Evolutionary conservation across 768 basidiomycete genomes (phyloP), one percentile per base, ranked within the genome.

Genomic region (Leccinum obscurum): DNA sequence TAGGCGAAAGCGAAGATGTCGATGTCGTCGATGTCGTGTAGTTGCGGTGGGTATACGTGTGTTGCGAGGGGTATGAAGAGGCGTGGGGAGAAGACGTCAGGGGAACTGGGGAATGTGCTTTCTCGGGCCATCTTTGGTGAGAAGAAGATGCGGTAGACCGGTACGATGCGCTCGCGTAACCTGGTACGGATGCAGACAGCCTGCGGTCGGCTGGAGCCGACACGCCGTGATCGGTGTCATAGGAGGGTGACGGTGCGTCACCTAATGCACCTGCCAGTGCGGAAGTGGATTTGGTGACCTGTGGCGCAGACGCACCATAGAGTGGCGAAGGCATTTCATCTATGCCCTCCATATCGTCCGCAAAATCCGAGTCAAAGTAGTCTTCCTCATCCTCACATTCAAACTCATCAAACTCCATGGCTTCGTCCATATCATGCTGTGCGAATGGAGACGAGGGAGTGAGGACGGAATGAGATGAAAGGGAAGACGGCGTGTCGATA

Each of bases 301-400:
- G 69, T 4, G 67, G 67, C 17, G 57, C 63, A 1, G 65, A 62
- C 50, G 62, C 64, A 28, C 64, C 58, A 17, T 74, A 71, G 54
- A 68, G 54, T n/a, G 61, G 61, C 24, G 66, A 64, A 48, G 52
- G 57, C 3, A 41, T 37, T 37, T 68, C 74, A 8, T 68, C 73
- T 39, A 65, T 56, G 52, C 67, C 66, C 5, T 76, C 73, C 71
- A 75, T 72, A 28, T 72, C 74, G 58, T 75, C 72, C 37, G 63
- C 63, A 59, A 66, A 75, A 37, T 74, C 74, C 13, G 70, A 74
- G 28, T 75, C 71, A n/a, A 64, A 7, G 39, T 61, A 71, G 28
- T 72, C 70, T 0, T 71, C 70, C 5, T 73, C 72, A 41, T 76
- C 75, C 4, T 75, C 73, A 46, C 52, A 69, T 3, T 74, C 73